Base-by-base conservation (phyloP, 768 basidiomycete genomes). In the Piloderma croceum region DNA sequence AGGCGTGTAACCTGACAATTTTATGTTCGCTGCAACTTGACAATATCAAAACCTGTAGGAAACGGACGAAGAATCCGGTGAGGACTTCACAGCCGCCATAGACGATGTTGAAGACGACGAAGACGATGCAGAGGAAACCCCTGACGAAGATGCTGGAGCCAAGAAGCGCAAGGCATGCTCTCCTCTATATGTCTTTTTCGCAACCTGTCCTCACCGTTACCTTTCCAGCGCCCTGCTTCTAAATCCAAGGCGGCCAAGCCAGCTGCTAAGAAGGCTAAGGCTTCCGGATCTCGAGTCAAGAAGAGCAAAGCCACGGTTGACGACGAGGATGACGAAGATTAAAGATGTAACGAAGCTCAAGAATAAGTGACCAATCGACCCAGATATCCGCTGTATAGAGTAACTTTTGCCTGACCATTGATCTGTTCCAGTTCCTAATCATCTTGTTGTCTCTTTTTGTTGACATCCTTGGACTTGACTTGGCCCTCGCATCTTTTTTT, bases 111-210 rank as follows among this genome's bases (percentile, higher is more conserved):
- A 51, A 6, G 70, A 64, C 12, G 68, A 55, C n/a, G 72, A 69
- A 9, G 74, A 71, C 5, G 71, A 70, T 1, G 73, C 70, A 11
- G 73, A 76, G 9, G 67, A 68, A 2, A 62, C n/a, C n/a, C n/a
- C n/a, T n/a, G n/a, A 61, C 6, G 45, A 38, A 6, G 67, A 65
- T 7, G 57, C 57, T n/a, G 48, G 59, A 57, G 56, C 54, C 52
- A 84, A 79, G 68, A 89, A 88, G 64, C 79, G 82, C 63, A 83
- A 86, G 78, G 83, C 79, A 50, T 17, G 63, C 48, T 13, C 32
- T 22, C 7, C 22, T 29, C 17, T 13, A 7, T 34, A 27, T 32
- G 15, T 20, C 21, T 34, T 25, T 25, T 3, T 32, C 23, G 7
- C 41, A 42, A 55, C 23, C 31, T 15, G 36, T n/a, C 33, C 21